Base-by-base conservation (phyloP, 495 filamentous ascomycete species). In the Xylaria bambusicola region DNA sequence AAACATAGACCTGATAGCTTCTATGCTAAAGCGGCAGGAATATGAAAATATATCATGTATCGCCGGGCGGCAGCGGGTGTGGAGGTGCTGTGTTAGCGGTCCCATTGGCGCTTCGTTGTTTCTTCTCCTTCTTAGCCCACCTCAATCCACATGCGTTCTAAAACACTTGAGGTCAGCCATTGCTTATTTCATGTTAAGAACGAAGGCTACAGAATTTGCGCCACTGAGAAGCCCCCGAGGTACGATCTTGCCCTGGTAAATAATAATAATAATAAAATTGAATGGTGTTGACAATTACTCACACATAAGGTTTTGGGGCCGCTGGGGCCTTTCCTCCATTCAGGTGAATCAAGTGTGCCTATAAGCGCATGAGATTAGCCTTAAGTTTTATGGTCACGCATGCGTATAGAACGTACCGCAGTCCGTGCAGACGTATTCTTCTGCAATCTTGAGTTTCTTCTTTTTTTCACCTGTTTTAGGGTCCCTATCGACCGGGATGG, bases 381-480 rank as follows among this genome's bases (percentile, higher is more conserved):
- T 15, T 7, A 15, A 45, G 29, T 33, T 33, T 5, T 33, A 33
- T 21, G 35, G n/a, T 48, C 62, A 40, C 52, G 38, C 26, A 41
- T 7, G 36, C 26, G 21, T 36, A 17, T 35, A 26, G 23, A 41
- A 72, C 75, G 44, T 73, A 73, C 93, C 94, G 75, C 94, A 98
- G 72, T 98, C 94, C 12, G 90, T 91, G 72, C 94, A 98, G 31
- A 96, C 90, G 71, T 98, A 97, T 76, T 98, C 94, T 63, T 95
- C 93, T 6, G 88, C 85, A 50, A 92, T 77, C 75, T 96, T 97
- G 35, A 91, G 73, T 68, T 96, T 93, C 76, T 96, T 94, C 74
- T 86, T 87, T 67, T 96, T 90, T 55, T 96, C 92, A 0, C 80
- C 84, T 24, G 84, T 85, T 41, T 77, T 80, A 8, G 73, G 82